These are phyloP conservation scores for Phytopythium helicoides DNA, from an alignment of 352 stramenopile genomes.

Conservation along the genomic window DNA sequence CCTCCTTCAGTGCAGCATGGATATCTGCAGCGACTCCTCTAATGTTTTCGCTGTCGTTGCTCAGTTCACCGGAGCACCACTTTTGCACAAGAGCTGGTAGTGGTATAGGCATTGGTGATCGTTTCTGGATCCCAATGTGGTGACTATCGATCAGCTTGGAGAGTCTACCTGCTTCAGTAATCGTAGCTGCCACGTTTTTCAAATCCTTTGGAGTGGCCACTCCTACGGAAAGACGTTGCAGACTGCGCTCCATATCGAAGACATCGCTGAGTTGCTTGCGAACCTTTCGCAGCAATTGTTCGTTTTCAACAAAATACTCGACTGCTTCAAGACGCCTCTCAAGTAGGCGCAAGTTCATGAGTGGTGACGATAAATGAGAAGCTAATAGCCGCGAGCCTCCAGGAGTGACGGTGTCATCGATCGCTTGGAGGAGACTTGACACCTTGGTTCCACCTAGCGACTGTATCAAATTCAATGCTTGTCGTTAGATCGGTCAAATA, in stretches of 20 bases:
- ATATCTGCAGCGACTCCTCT: slow-evolving; percentile 34
- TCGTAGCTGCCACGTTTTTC: slow-evolving; percentile 58
- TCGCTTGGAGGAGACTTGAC: slow-evolving; percentile 59
- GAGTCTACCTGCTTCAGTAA: slow-evolving; percentile 45
- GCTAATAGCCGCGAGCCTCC: slow-evolving; percentile 64
- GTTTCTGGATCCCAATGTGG: slow-evolving; percentile 15
- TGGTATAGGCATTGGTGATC: slow-evolving; percentile 10
- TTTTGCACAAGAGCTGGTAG: slow-evolving; percentile 27
- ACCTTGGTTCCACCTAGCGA: slow-evolving; percentile 54
- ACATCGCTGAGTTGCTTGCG: slow-evolving; percentile 56
- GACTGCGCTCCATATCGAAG: slow-evolving; percentile 69
- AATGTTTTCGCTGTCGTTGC: slow-evolving; percentile 17
- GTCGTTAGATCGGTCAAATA: no score
- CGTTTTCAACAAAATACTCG: slow-evolving; percentile 41
- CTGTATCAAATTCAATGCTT: no score
- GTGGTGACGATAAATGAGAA: slow-evolving; percentile 57
- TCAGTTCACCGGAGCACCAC: slow-evolving; percentile 19
- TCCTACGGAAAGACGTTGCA: slow-evolving; percentile 61
- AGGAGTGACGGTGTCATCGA: slow-evolving; percentile 62
- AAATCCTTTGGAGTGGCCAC: slow-evolving; percentile 68
- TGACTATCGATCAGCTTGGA: slow-evolving; percentile 26
- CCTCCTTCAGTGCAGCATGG: slow-evolving; percentile 55
- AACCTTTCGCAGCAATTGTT: slow-evolving; percentile 42
- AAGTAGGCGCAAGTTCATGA: slow-evolving; percentile 57
- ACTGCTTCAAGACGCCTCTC: slow-evolving; percentile 51